A percentile compares a stretch with the other conserved stretches of the same genome.
These are phyloP conservation scores for Arthrinium phaeospermum DNA, from an alignment of 2,329 filamentous ascomycete genomes.

Conservation along the genomic window DNA sequence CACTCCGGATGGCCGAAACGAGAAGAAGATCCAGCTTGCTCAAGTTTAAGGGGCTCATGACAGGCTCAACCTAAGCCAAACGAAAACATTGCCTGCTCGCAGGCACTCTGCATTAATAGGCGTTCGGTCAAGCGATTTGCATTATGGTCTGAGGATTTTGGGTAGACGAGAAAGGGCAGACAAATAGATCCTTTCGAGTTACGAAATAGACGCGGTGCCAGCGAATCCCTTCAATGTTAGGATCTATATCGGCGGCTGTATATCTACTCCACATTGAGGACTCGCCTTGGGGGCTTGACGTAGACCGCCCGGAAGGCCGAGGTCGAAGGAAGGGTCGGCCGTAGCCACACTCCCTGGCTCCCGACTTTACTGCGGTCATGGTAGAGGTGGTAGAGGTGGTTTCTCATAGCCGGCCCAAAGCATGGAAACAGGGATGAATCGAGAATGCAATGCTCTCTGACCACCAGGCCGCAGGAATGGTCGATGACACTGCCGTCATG, in stretches of 20 bases:
- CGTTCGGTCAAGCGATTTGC: constrained; percentile 36
- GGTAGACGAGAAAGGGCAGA: constrained; percentile 4
- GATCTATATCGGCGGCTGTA: neutral
- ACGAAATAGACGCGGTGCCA: constrained; percentile 18
- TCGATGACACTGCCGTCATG: neutral
- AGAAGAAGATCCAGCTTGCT: constrained; percentile 60
- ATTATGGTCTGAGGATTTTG: constrained; percentile 10
- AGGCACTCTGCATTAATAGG: constrained; percentile 36
- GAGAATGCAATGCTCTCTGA: neutral
- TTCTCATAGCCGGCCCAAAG: neutral
- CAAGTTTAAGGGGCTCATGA: constrained; percentile 28
- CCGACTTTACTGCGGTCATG: neutral
- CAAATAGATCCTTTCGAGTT: constrained; percentile 1
- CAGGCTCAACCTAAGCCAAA: constrained; percentile 4
- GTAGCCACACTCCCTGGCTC: neutral
- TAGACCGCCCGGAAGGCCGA: neutral
- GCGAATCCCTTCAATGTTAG: neutral
- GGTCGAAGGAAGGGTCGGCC: neutral
- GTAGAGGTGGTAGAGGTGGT: neutral
- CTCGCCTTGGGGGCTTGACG: neutral
- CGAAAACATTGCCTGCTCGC: constrained; percentile 19
- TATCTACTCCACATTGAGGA: neutral
- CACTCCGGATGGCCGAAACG: constrained; percentile 66
- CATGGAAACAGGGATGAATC: constrained; percentile 8
- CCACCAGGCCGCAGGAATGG: neutral